Conservation (phyloP, 352 stramenopile species). For the Phytopythium boreale region DNA sequence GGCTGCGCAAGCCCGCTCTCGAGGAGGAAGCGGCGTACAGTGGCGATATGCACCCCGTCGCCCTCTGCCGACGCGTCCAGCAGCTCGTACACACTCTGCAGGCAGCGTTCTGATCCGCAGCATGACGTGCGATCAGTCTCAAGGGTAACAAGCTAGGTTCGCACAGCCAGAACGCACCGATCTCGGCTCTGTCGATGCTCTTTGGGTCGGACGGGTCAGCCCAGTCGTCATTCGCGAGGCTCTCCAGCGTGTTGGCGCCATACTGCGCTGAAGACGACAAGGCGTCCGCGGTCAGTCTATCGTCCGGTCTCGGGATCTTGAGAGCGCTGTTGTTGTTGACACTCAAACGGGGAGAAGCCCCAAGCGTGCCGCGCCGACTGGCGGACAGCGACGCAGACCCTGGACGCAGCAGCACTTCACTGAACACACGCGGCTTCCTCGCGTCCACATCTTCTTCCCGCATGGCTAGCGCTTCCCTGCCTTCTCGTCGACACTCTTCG, state of each 20-base stretch:
- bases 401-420: constrained; percentile 21
- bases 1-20: constrained; percentile 59
- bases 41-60: constrained; percentile 61
- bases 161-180: constrained; percentile 11
- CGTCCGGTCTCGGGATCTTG: background rate
- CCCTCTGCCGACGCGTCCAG: constrained; percentile 47
- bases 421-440: constrained; percentile 43
- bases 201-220: constrained; percentile 1
- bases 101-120: constrained; percentile 11
- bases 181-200: constrained; percentile 18
- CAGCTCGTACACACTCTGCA: constrained; percentile 40
- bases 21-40: constrained; percentile 57
- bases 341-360: background rate
- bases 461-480: constrained; percentile 49
- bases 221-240: background rate
- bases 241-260: background rate
- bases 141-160: background rate
- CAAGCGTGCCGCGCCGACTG: background rate
- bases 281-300: background rate
- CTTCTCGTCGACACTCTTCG: constrained; percentile 37
- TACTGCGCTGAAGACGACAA: background rate
- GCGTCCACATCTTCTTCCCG: constrained; percentile 69
- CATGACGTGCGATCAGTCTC: background rate
- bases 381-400: background rate
- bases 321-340: background rate